Base-by-base conservation (phyloP, 179 eudicot genomes). In the Amaranthus tricolor region DNA sequence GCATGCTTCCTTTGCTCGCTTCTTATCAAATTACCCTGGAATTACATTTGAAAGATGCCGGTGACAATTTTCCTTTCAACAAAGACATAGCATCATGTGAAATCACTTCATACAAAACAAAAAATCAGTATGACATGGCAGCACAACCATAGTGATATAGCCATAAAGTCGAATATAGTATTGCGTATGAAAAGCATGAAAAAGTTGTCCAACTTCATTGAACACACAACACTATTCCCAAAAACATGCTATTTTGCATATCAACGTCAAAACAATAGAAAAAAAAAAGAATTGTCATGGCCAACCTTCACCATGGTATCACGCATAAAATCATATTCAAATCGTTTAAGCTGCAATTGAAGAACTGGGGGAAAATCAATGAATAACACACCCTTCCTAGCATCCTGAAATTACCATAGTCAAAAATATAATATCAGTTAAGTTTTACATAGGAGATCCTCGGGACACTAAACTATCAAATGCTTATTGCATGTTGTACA, bases 311-410 rank as follows among this genome's bases (percentile, higher is more conserved):
- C 88, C 88, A 85, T 85, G 56, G 84, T 83, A 61, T 85, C 88
- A 70, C 88, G 82, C 88, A 85, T 85, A 76, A 85, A 85, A 81
- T 85, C 88, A 76, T 85, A 85, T 66, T 85, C 88, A 67, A 85
- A 85, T 58, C 88, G 66, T 74, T 83, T 85, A 51, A 85, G 86
- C 83, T 85, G 88, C 44, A 85, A 79, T 71, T 85, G 86, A 74
- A 85, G 88, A 45, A 85, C 86, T 53, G 88, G 88, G 47, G 88
- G 88, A 19, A 85, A 85, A 81, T 83, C 88, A 81, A 85, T 85
- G 80, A 85, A 85, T 79, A 85, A 71, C 40, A 85, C 88, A 78
- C 88, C 88, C 82, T 83, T 85, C 78, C 74, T 85, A 16, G 86
- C 88, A 74, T 85, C 88, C 88, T 85, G 88, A 71, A 52, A 76